Percentiles rank a stretch among this genome's conserved stretches.
These are phyloP conservation scores for Zygosaccharomyces bailii DNA, from an alignment of 805 yeast species.

Conservation along the genomic window DNA sequence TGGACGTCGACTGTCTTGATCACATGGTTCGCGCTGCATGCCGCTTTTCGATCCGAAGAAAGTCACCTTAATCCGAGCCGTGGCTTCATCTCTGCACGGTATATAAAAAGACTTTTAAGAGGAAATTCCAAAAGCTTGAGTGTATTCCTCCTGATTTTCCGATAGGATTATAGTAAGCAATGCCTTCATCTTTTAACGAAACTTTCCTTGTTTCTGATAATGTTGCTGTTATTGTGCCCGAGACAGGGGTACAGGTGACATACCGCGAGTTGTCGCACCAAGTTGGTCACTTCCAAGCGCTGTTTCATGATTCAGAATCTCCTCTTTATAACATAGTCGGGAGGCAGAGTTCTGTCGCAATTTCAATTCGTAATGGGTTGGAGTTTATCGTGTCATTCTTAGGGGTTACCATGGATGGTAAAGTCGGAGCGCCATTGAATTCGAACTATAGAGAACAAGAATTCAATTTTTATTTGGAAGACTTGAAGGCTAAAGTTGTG, in stretches of 20 bases:
- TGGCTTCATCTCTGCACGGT: neutral
- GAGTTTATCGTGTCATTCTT: conserved; percentile 57
- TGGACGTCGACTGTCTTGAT: neutral
- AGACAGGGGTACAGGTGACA: conserved; percentile 41
- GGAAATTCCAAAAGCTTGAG: neutral
- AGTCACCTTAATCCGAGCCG: neutral
- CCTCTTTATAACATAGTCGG: conserved; percentile 39
- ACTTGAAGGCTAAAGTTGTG: conserved; percentile 54
- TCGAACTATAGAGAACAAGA: conserved; percentile 58
- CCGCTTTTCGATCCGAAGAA: conserved; percentile 5
- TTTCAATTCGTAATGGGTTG: conserved; percentile 57
- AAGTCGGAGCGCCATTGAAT: conserved; percentile 67
- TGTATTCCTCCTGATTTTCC: neutral
- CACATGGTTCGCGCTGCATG: neutral
- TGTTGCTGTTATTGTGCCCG: conserved; percentile 47
- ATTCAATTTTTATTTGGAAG: conserved; percentile 61
- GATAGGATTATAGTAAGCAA: neutral
- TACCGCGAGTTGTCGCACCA: conserved; percentile 44
- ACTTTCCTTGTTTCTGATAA: conserved; percentile 38
- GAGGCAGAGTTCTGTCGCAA: conserved; percentile 50
- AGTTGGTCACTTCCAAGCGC: conserved; percentile 48
- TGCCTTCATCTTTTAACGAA: conserved; percentile 39
- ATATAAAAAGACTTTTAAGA: neutral
- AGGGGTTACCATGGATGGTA: conserved; percentile 52
- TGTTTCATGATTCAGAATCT: conserved; percentile 42